phyloP scores from a whole-genome alignment of 768 basidiomycete genomes.

The Tylopilus felleus region DNA sequence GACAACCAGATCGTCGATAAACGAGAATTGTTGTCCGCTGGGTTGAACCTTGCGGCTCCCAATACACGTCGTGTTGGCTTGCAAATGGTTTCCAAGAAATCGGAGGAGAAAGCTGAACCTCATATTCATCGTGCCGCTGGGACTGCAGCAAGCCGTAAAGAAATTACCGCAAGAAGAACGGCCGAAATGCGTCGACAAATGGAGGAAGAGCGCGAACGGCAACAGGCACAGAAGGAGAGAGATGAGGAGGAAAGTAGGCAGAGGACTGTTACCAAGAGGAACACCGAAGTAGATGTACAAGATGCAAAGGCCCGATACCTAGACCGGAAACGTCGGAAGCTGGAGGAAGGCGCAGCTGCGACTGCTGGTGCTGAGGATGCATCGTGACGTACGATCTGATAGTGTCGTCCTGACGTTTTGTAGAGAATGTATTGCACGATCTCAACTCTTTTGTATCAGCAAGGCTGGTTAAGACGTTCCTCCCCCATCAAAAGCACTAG shows the following conservation, averaged over 20 bases:
- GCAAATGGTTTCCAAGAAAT: constrained; percentile 29
- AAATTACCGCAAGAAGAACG: constrained; percentile 81
- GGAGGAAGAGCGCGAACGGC: constrained; percentile 65
- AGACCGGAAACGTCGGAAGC: constrained; percentile 72
- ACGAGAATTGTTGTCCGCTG: constrained; percentile 85
- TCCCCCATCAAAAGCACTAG: constrained; percentile 43
- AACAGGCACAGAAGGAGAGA: constrained; percentile 51
- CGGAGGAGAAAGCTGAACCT: constrained; percentile 31
- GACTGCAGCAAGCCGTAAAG: constrained; percentile 70
- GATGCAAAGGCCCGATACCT: constrained; percentile 73
- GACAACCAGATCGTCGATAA: constrained; percentile 98
- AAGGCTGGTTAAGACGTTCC: constrained; percentile 27
- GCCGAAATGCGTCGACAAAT: constrained; percentile 78
- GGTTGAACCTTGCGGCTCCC: constrained; percentile 83
- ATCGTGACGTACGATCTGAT: constrained; percentile 5
- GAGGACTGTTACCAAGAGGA: constrained; percentile 68
- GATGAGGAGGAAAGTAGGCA: constrained; percentile 64
- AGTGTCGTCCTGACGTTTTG: neutral
- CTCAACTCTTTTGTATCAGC: neutral
- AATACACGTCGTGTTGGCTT: constrained; percentile 72
- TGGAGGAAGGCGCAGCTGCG: constrained; percentile 43
- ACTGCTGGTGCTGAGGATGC: constrained; percentile 4
- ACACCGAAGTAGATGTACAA: constrained; percentile 69
- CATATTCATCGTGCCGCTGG: constrained; percentile 77
- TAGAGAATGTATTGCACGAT: neutral